Percentiles rank a stretch among this genome's conserved stretches.
These are phyloP conservation scores for Zygnema circumcarinatum DNA, from an alignment of 139 green algal genomes.

Conservation along the genomic window DNA sequence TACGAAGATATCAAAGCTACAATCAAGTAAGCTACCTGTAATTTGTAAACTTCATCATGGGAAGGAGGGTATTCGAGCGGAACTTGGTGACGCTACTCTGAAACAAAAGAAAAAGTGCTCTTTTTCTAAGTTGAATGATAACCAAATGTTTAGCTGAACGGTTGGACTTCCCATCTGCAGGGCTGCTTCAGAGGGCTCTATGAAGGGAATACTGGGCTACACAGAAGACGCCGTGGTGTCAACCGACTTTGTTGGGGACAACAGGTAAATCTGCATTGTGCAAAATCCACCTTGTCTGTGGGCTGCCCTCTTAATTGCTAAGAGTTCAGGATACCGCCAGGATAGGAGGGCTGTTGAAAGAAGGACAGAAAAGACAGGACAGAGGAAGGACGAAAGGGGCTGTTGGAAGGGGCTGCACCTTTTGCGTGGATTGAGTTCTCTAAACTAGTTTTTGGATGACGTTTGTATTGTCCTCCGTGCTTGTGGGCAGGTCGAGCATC, in stretches of 20 bases:
- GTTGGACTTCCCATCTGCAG: slow-evolving; percentile 7
- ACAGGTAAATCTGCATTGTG: slow-evolving; percentile 32
- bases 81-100: too few relatives aligned
- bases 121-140: too few relatives aligned
- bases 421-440: too few relatives aligned
- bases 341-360: too few relatives aligned
- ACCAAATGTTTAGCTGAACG: not conserved
- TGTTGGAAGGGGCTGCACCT: not conserved
- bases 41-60: not conserved
- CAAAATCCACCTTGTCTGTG: not conserved
- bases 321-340: not conserved
- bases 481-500: slow-evolving; percentile 57
- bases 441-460: too few relatives aligned
- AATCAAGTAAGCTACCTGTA: slow-evolving; percentile 54
- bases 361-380: not conserved
- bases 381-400: not conserved
- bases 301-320: not conserved
- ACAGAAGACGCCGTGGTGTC: slow-evolving; percentile 93
- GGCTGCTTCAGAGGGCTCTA: slow-evolving; percentile 67
- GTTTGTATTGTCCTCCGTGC: too few relatives aligned
- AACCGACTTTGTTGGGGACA: slow-evolving; percentile 88
- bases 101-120: too few relatives aligned
- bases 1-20: slow-evolving; percentile 92
- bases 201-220: slow-evolving; percentile 91
- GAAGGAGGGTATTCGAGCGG: too few relatives aligned